phyloP scores from a whole-genome alignment of 257 asterid genomes.

The Cordia subcordata region DNA sequence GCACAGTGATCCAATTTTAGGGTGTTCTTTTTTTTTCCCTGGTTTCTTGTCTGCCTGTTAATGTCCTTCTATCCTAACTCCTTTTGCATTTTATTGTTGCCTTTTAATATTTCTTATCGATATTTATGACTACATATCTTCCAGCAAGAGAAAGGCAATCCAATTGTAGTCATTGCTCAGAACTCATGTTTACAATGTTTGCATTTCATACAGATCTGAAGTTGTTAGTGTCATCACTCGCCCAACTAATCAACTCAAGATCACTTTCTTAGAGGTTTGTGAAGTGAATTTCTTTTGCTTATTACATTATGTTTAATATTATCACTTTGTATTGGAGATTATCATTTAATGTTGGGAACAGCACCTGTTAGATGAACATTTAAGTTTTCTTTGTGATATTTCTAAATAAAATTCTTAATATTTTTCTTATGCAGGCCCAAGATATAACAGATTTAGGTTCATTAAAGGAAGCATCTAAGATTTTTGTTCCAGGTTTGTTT shows the following conservation, averaged over 20 bases:
- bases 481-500: conserved; percentile 82
- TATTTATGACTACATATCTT: background rate
- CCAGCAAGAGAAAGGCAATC: background rate
- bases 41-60: too few relatives aligned
- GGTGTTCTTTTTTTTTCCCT: too few relatives aligned
- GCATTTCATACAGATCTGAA: conserved; percentile 66
- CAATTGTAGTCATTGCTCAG: background rate
- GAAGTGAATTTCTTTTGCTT: conserved; percentile 9
- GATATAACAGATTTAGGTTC: conserved; percentile 88
- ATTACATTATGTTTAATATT: too few relatives aligned
- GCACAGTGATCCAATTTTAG: too few relatives aligned
- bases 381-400: background rate
- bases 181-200: conserved; percentile 18
- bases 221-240: conserved; percentile 76
- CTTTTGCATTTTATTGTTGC: too few relatives aligned
- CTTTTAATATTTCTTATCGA: background rate
- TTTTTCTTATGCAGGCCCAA: conserved; percentile 57
- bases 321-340: too few relatives aligned
- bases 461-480: conserved; percentile 74
- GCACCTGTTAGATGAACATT: too few relatives aligned
- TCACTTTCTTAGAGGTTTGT: conserved; percentile 94
- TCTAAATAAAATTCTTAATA: background rate
- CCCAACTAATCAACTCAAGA: conserved; percentile 80
- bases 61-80: too few relatives aligned
- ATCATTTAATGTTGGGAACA: too few relatives aligned